Percentiles rank a stretch among this genome's conserved stretches.
These are phyloP conservation scores for Agrocybe praecox DNA, from an alignment of 768 basidiomycete species.

Conservation along the genomic window DNA sequence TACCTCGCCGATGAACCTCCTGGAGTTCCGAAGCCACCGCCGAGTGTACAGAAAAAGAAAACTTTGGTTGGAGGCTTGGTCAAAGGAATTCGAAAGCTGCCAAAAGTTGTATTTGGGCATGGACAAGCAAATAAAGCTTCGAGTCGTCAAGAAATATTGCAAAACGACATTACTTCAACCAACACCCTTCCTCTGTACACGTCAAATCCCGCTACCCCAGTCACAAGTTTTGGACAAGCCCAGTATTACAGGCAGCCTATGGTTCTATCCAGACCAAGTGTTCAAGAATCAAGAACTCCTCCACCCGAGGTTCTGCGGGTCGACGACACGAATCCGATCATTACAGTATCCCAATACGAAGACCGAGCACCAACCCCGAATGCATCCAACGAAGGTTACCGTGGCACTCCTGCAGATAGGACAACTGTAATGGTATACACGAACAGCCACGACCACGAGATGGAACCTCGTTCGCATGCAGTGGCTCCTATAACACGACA, in stretches of 20 bases:
- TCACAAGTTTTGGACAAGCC: conserved; percentile 10
- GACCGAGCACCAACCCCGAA: neutral
- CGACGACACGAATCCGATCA: conserved; percentile 24
- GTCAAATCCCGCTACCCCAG: conserved; percentile 32
- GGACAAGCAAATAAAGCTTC: conserved; percentile 17
- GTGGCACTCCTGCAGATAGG: conserved; percentile 18
- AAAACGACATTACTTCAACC: conserved; percentile 23
- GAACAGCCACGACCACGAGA: neutral
- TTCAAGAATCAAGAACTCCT: conserved; percentile 15
- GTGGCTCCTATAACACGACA: conserved; percentile 12
- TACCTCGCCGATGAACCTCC: neutral
- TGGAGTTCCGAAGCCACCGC: neutral
- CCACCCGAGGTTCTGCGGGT: conserved; percentile 22
- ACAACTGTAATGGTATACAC: conserved; percentile 30
- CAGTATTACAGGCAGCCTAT: conserved; percentile 2
- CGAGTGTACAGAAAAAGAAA: conserved; percentile 18
- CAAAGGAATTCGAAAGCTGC: conserved; percentile 34
- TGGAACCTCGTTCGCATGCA: conserved; percentile 6
- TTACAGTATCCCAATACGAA: conserved; percentile 28
- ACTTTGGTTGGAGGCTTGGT: conserved; percentile 40
- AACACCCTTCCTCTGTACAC: conserved; percentile 30
- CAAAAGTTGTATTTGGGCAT: conserved; percentile 32
- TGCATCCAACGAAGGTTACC: conserved; percentile 4
- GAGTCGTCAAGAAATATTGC: conserved; percentile 21
- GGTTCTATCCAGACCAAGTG: conserved; percentile 24